phyloP scores from a whole-genome alignment of 257 asterid genomes.

The Linderniella brevidens region DNA sequence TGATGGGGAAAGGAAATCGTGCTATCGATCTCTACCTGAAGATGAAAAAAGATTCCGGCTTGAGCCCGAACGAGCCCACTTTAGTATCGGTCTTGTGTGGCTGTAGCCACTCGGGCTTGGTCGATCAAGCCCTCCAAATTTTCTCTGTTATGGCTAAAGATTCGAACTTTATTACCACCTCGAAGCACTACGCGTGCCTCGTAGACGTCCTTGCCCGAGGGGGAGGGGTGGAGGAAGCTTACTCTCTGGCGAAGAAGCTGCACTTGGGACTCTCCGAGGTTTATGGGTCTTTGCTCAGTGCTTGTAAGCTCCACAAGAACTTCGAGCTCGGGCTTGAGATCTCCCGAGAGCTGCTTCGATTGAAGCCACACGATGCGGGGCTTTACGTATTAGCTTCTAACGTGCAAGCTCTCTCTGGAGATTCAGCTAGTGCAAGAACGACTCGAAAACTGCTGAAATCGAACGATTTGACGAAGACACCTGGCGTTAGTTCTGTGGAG shows the following conservation, averaged over 20 bases:
- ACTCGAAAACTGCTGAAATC: conserved; percentile 16
- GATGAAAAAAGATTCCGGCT: conserved; percentile 18
- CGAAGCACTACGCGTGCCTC: conserved; percentile 41
- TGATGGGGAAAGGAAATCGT: conserved; percentile 25
- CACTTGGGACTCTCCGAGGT: conserved; percentile 19
- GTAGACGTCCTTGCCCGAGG: conserved; percentile 50
- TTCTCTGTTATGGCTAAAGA: conserved; percentile 22
- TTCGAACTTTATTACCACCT: conserved; percentile 24
- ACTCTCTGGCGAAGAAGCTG: conserved; percentile 21
- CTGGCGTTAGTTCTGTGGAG: conserved; percentile 33
- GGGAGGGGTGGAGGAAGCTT: conserved; percentile 33
- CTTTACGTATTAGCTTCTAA: conserved; percentile 32
- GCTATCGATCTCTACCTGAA: conserved; percentile 21
- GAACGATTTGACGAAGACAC: conserved; percentile 23
- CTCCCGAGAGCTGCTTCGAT: conserved; percentile 18
- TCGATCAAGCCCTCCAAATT: conserved; percentile 32
- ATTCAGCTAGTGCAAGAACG: conserved; percentile 24
- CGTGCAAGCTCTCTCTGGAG: conserved; percentile 35
- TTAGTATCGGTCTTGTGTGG: conserved; percentile 34
- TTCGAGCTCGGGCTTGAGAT: conserved; percentile 27
- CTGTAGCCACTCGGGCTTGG: conserved; percentile 37
- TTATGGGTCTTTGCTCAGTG: conserved; percentile 30
- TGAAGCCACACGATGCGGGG: conserved; percentile 40
- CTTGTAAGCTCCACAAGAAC: conserved; percentile 30
- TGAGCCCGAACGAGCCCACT: conserved; percentile 30